These are phyloP conservation scores for Chaetomium tenue DNA, from an alignment of 495 filamentous ascomycete species.

Conservation along the genomic window DNA sequence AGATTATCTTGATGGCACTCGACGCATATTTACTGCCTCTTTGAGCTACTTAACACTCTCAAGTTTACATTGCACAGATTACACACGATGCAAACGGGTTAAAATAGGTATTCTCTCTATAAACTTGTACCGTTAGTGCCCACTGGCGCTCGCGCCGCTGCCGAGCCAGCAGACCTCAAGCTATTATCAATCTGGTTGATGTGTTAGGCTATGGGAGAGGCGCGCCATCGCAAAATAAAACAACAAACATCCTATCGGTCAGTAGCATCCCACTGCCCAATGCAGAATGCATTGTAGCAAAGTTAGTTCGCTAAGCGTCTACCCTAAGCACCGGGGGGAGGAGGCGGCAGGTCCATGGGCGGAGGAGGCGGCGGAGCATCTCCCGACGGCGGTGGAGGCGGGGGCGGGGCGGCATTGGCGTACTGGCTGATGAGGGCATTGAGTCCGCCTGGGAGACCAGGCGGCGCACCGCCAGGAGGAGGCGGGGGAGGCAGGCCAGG, in stretches of 20 bases:
- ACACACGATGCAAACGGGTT: background rate
- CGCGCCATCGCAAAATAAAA: slow-evolving; percentile 14
- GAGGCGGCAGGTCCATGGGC: slow-evolving; percentile 72
- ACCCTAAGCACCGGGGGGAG: slow-evolving; percentile 59
- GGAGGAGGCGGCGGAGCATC: slow-evolving; percentile 68
- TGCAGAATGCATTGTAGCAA: background rate
- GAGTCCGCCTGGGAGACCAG: slow-evolving; percentile 57
- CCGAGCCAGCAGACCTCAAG: background rate
- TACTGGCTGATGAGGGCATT: slow-evolving; percentile 68
- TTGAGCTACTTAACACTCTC: no score
- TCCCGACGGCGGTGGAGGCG: slow-evolving; percentile 51
- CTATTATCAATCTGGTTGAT: background rate
- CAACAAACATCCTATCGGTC: slow-evolving; percentile 28
- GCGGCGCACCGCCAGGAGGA: slow-evolving; percentile 62
- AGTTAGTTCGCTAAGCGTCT: slow-evolving; percentile 11
- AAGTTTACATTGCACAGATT: background rate
- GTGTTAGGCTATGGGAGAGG: slow-evolving; percentile 16
- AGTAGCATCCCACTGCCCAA: slow-evolving; percentile 25
- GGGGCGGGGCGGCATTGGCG: slow-evolving; percentile 57
- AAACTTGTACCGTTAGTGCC: slow-evolving; percentile 27
- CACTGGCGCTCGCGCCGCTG: background rate
- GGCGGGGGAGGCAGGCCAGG: slow-evolving; percentile 61
- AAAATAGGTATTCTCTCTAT: slow-evolving; percentile 5
- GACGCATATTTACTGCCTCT: no score
- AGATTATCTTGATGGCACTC: no score